Base-by-base conservation (phyloP, 2,329 filamentous ascomycete genomes). In the Arachnopeziza araneosa region DNA sequence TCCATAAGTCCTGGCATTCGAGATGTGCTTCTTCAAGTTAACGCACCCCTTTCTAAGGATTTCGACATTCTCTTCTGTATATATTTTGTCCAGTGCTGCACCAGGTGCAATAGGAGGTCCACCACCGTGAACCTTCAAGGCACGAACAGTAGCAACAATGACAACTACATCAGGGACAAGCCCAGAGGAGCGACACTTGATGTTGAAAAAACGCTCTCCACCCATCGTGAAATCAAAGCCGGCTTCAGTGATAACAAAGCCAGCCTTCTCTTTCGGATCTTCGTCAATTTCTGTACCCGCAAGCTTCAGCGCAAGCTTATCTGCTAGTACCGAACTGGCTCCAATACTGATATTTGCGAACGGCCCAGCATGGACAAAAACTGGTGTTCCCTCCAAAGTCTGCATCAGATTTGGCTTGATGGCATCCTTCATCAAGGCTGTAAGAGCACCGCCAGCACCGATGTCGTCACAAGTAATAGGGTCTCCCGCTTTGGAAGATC, bases 191-290 rank as follows among this genome's bases (percentile, higher is more conserved):
- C 95, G 89, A 79, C 95, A 98, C 83, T 99, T 99, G 82, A 99
- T 98, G 80, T 99, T 98, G 86, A 99, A 98, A 83, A 99, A 99
- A 56, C 95, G 89, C 82, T 99, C 95, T 64, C 95, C 95, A 66
- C 95, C 95, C 95, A 99, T 99, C 70, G 95, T 98, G 78, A 99
- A 99, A 77, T 99, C 95, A 75, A 99, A 99, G 10, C 95, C 95
- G 57, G 95, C 93, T 76, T 99, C 95, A 1, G 95, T 99, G 48
- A 99, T 87, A 23, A 97, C 93, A 70, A 95, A 98, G 10, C 95
- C 95, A 30, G 90, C 85, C 80, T 95, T 93, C 68, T 87, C 80
- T 55, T 85, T 80, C 71, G 93, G 84, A 69, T 96, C 85, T 78
- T 98, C 95, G 66, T 96, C 93, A 6, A 87, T 83, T 76, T 99